A percentile compares a stretch with the other conserved stretches of the same genome.
Conservation (phyloP, 2,329 filamentous ascomycete species). For the Pseudogymnoascus sp. region DNA sequence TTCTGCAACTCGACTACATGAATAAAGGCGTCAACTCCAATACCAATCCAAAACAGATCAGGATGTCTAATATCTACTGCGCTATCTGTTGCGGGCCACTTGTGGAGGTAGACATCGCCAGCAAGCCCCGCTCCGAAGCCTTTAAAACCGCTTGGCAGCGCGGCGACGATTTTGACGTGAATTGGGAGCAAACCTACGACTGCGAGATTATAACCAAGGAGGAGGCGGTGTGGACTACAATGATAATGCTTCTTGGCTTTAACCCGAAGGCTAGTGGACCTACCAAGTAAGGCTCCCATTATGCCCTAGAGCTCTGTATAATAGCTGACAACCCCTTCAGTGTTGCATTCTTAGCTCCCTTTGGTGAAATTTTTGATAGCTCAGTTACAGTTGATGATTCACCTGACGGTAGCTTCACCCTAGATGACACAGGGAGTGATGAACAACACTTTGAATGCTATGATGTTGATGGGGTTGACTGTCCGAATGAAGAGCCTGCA, state of each 20-base stretch:
- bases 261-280: background rate
- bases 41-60: background rate
- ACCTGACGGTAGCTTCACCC: background rate
- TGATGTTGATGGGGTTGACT: background rate
- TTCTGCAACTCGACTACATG: too few species aligned
- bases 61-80: background rate
- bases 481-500: background rate
- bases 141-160: background rate
- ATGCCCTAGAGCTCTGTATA: background rate
- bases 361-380: background rate
- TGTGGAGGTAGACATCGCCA: background rate
- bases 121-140: background rate
- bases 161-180: background rate
- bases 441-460: background rate
- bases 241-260: background rate
- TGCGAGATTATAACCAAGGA: background rate
- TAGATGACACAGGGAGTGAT: background rate
- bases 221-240: background rate
- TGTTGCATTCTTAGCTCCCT: background rate
- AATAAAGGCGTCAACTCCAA: background rate
- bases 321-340: background rate
- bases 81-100: background rate
- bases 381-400: background rate
- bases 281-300: background rate
- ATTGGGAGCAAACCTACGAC: background rate